Evolutionary conservation across 495 filamentous ascomycete genomes (phyloP), one percentile per base, ranked within the genome.

Genomic region (Oleoguttula mirabilis): DNA sequence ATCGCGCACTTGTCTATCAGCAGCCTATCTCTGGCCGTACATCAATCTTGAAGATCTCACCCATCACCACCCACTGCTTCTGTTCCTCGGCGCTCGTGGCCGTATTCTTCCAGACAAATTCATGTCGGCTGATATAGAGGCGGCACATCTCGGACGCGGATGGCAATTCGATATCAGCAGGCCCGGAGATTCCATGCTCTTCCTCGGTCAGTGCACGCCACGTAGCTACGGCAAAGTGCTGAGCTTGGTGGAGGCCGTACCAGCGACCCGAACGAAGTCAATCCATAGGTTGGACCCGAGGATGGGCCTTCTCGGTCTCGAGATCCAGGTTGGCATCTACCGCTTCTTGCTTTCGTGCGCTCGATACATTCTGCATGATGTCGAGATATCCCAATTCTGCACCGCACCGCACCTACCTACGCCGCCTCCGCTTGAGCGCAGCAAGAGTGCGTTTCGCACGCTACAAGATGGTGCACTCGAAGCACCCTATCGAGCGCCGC

Each of bases 21-120:
- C 66, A 2, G 47, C 52, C 4, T 75, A 59, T 25, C 39, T 72
- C 24, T 73, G 66, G 61, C 76, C 75, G 0, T 61, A 66, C 37
- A 68, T 77, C 54, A 80, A 79, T 45, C 60, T 68, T 21, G 72
- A 77, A 42, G 73, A 77, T 51, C 54, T 79, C 4, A 36, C 37
- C 10, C 58, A 64, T 15, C 56, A 62, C 0, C 66, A 60, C 32
- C 41, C 55, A 0, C 39, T 78, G 7, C 56, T 63, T 0, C 50
- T 77, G 15, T 56, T 78, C 3, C 48, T 80, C 1, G 67, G 72
- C 22, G 36, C 68, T 0, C 58, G 75, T 2, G 66, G 55, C 11
- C 64, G 70, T 3, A 40, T 71, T 47, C 47, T 28, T 0, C 71
- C 73, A 0, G 55, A 54, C 25, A 24, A 39, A 4, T 77, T 76